Conservation (phyloP, 2,329 filamentous ascomycete species). For the Alternaria postmessia region DNA sequence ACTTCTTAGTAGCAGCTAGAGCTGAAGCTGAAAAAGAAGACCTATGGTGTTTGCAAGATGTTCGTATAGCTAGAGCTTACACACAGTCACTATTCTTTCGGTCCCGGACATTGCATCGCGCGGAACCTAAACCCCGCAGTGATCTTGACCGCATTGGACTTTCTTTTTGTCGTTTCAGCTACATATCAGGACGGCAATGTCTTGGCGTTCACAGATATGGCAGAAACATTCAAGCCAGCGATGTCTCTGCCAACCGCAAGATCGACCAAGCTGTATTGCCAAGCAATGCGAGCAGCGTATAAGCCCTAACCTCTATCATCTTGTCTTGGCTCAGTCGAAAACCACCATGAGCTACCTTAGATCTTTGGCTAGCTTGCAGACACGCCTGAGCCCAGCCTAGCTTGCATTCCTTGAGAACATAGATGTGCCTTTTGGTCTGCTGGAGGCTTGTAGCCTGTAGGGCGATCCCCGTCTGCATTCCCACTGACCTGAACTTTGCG, state of each 20-base stretch:
- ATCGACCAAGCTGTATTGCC: neutral
- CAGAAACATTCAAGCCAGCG: neutral
- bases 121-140: neutral
- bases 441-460: too few relatives aligned
- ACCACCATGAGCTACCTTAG: neutral
- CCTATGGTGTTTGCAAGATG: neutral
- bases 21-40: neutral
- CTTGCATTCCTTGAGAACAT: too few relatives aligned
- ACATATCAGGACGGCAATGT: neutral
- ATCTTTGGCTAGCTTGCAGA: neutral
- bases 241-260: neutral
- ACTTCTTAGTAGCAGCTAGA: neutral
- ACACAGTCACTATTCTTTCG: neutral
- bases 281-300: neutral
- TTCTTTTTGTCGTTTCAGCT: neutral
- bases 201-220: neutral
- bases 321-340: neutral
- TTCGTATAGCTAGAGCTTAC: neutral
- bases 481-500: neutral
- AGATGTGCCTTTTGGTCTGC: too few relatives aligned
- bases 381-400: neutral
- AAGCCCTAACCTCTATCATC: neutral
- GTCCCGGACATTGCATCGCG: neutral
- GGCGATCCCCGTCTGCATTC: accelerated
- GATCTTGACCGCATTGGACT: neutral